Conservation (phyloP, 768 basidiomycete genomes). For the Trametes elegans region DNA sequence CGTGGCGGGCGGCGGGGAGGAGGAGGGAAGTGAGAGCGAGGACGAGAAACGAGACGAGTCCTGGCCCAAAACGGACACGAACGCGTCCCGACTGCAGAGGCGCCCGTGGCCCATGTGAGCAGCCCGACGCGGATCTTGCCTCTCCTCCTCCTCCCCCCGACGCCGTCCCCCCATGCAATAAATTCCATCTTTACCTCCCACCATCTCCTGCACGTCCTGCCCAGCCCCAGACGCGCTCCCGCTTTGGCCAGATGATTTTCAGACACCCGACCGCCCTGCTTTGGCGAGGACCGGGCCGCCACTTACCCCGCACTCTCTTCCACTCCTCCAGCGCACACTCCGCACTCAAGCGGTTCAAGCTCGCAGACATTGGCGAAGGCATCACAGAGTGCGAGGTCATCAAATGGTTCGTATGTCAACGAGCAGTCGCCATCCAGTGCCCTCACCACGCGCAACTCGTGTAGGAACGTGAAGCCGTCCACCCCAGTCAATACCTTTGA, state of each 20-base stretch:
- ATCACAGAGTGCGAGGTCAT: conserved; percentile 91
- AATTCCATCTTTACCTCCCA: not conserved
- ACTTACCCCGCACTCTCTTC: conserved; percentile 28
- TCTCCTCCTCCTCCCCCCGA: not conserved
- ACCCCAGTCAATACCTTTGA: conserved; percentile 62
- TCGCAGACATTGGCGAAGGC: conserved; percentile 87
- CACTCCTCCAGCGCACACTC: conserved; percentile 34
- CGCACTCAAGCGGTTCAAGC: conserved; percentile 60
- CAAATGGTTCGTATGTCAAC: conserved; percentile 50
- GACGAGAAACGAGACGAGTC: not conserved
- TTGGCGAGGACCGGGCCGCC: not conserved
- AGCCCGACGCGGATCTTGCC: conserved; percentile 5
- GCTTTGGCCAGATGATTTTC: conserved; percentile 5
- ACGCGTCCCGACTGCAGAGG: not conserved
- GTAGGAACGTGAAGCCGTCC: conserved; percentile 62
- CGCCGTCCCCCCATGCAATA: not conserved
- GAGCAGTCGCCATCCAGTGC: not conserved
- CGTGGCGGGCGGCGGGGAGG: not conserved
- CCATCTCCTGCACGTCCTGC: not conserved
- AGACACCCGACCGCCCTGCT: conserved; percentile 3
- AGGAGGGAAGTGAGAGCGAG: not conserved
- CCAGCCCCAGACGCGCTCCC: not conserved
- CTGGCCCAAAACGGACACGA: not conserved
- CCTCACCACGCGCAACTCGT: not conserved
- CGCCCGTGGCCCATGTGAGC: conserved; percentile 3